A percentile compares a stretch with the other conserved stretches of the same genome.
Evolutionary conservation across 108 stramenopile species (phyloP).

Genomic region (Nitzschia palea): DNA sequence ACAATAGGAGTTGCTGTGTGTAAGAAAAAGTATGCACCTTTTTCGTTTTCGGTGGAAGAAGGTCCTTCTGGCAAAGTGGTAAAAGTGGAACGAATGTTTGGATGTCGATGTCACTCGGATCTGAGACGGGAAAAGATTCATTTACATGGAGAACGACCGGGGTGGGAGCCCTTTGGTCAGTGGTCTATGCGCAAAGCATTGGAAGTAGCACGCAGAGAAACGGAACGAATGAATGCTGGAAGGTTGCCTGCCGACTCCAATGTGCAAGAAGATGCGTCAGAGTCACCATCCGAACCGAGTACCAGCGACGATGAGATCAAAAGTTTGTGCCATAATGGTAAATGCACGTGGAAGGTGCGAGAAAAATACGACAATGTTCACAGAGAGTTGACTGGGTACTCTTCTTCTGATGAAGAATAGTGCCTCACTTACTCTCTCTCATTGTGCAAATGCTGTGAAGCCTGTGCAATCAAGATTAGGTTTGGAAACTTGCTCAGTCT

Average conservation of each 20-base stretch:
- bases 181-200: conserved; percentile 79
- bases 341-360: conserved; percentile 77
- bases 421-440: too few species aligned
- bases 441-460: too few species aligned
- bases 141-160: conserved; percentile 63
- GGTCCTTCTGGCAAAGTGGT: conserved; percentile 35
- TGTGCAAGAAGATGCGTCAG: conserved; percentile 4
- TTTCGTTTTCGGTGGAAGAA: conserved; percentile 52
- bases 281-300: background rate
- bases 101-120: conserved; percentile 68
- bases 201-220: conserved; percentile 53
- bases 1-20: conserved; percentile 84
- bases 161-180: conserved; percentile 90
- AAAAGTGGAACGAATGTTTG: conserved; percentile 77
- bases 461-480: too few species aligned
- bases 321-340: conserved; percentile 77
- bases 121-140: conserved; percentile 62
- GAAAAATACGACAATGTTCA: conserved; percentile 76
- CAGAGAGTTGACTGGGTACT: conserved; percentile 33
- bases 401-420: conserved; percentile 27
- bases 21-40: conserved; percentile 89
- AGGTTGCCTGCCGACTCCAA: background rate
- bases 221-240: conserved; percentile 38
- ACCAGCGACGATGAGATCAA: conserved; percentile 45
- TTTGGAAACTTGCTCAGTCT: too few species aligned